Base-by-base conservation (phyloP, 306 rosid species). In the Ormosia semicastrata region DNA sequence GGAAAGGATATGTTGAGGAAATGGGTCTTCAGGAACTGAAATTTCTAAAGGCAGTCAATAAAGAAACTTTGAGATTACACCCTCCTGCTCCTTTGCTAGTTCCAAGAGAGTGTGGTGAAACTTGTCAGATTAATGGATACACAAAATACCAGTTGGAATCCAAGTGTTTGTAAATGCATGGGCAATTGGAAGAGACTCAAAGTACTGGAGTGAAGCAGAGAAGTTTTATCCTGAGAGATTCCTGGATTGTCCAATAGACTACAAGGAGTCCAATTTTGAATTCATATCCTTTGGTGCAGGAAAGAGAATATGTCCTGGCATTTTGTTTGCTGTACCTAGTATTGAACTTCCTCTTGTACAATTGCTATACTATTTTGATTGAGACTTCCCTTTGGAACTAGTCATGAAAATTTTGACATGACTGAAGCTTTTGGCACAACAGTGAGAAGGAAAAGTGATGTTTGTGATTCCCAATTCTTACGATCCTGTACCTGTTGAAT, bases 61-160 rank as follows among this genome's bases (percentile, higher is more conserved):
- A 71, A 71, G 83, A 83, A 69, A 80, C 81, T 12, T 9, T 79
- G 65, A 76, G 89, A 52, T 6, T 85, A 17, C 86, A 86, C 65
- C 85, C 84, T 36, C 52, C 79, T 4, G 46, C 0, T 68, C 76
- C 86, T 46, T 32, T 84, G 49, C 40, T 66, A 46, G 0, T 82
- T 64, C 60, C 82, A 44, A 86, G 85, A 32, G 85, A 86, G 59
- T 60, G 78, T 9, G 6, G 47, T 7, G 63, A 81, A 73, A 82
- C 75, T 2, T 82, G 77, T 79, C 59, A 59, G 75, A 32, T 83
- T 11, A 78, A 78, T 78, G 74, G 81, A 43, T 65, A 84, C 63
- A 75, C 56, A 69, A 72, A 69, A 72, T 72, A 69, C 78, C 82
- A 47, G 63, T 8, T 2, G 50, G 62, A 44, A 58, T 72, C 11